phyloP scores from a whole-genome alignment of 2,329 filamentous ascomycete genomes.

The Calcarisporium arbuscula region DNA sequence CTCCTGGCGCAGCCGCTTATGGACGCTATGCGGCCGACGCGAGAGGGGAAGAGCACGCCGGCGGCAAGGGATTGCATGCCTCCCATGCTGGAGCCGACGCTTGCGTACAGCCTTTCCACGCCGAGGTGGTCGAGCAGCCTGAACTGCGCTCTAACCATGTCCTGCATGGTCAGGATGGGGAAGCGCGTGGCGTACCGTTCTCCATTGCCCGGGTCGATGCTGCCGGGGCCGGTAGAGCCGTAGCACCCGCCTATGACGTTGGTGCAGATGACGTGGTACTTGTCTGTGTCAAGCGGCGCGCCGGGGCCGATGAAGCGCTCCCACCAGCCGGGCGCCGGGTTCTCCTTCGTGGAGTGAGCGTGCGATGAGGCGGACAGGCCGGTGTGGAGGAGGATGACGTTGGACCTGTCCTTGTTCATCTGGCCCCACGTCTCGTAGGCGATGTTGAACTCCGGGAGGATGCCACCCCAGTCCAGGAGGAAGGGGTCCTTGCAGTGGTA shows the following conservation, averaged over 20 bases:
- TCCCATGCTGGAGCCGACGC: constrained; percentile 94
- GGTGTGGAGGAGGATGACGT: constrained; percentile 88
- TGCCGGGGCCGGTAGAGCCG: constrained; percentile 86
- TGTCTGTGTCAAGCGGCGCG: constrained; percentile 77
- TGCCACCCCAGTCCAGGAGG: constrained; percentile 88
- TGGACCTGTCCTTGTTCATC: constrained; percentile 73
- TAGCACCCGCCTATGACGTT: constrained; percentile 96
- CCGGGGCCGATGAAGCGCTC: constrained; percentile 95
- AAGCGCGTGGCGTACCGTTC: constrained; percentile 89
- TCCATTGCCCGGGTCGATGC: constrained; percentile 81
- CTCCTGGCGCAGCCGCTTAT: constrained; percentile 91
- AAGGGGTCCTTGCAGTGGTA: constrained; percentile 72
- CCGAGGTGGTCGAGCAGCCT: constrained; percentile 73
- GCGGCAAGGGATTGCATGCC: constrained; percentile 95
- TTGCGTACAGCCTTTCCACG: constrained; percentile 76
- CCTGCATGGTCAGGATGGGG: constrained; percentile 89
- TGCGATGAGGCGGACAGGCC: constrained; percentile 96
- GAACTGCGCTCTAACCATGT: constrained; percentile 97
- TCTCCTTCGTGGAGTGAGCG: constrained; percentile 82
- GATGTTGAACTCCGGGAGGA: constrained; percentile 81
- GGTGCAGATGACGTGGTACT: constrained; percentile 91
- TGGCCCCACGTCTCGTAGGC: constrained; percentile 91
- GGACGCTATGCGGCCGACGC: constrained; percentile 76
- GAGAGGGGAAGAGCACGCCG: constrained; percentile 73
- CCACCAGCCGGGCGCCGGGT: constrained; percentile 94